These are phyloP conservation scores for Durusdinium trenchii DNA, from an alignment of 73 alveolate genomes.

Conservation along the genomic window DNA sequence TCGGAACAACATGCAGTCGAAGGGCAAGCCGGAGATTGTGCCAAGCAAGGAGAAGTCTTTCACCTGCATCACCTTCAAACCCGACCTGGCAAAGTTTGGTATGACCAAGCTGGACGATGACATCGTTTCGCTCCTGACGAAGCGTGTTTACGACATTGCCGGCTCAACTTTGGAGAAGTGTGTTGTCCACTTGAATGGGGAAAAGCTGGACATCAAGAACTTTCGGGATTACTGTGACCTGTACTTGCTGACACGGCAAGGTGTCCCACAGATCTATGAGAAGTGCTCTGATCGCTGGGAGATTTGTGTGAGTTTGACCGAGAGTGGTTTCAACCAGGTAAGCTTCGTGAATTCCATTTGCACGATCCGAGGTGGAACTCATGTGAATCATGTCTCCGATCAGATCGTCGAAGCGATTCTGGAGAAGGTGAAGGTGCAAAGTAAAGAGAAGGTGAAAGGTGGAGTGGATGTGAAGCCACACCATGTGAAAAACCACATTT, in stretches of 20 bases:
- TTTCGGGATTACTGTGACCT: slow-evolving; percentile 98
- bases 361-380: slow-evolving; percentile 99
- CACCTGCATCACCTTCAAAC: slow-evolving; percentile 98
- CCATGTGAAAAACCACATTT: slow-evolving; percentile 97
- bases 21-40: slow-evolving; percentile 97
- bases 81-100: slow-evolving; percentile 98
- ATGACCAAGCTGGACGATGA: slow-evolving; percentile 98
- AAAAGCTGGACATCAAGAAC: slow-evolving; percentile 97
- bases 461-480: slow-evolving; percentile 87
- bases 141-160: slow-evolving; percentile 99
- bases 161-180: slow-evolving; percentile 97
- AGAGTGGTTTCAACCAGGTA: slow-evolving; percentile 87
- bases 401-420: slow-evolving; percentile 97
- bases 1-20: slow-evolving; percentile 97
- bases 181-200: slow-evolving; percentile 97
- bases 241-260: slow-evolving; percentile 96
- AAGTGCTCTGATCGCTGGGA: slow-evolving; percentile 96
- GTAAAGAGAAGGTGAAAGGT: slow-evolving; percentile 93
- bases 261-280: slow-evolving; percentile 96
- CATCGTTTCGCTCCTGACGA: slow-evolving; percentile 98
- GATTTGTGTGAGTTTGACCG: slow-evolving; percentile 95
- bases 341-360: background rate
- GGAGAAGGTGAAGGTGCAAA: slow-evolving; percentile 81
- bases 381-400: slow-evolving; percentile 99
- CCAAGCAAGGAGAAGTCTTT: slow-evolving; percentile 97